Evolutionary conservation across 805 yeast species (phyloP).

Genomic region (Candida ascalaphidarum): DNA sequence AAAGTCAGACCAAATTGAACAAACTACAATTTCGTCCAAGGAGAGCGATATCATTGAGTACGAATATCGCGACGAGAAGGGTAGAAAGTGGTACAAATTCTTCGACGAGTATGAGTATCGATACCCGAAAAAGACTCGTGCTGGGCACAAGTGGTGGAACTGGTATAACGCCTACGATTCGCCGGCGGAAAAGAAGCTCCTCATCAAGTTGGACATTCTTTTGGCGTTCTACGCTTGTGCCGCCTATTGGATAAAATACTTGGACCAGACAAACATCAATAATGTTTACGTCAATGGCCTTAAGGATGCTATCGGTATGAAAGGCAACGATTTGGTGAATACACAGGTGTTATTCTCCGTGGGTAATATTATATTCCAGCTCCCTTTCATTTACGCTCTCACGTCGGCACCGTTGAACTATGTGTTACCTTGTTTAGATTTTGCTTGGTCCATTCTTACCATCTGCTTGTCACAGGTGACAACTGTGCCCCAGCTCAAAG

Average conservation of each 20-base stretch:
- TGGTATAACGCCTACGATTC: constrained; percentile 21
- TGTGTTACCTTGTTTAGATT: constrained; percentile 6
- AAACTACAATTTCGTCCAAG: too few relatives aligned
- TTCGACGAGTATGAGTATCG: constrained; percentile 28
- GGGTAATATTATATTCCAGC: constrained; percentile 16
- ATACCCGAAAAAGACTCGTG: constrained; percentile 7
- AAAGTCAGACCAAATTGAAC: too few relatives aligned
- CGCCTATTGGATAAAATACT: constrained; percentile 23
- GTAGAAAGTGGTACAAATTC: constrained; percentile 25
- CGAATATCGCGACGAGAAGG: constrained; percentile 28
- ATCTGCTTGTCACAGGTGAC: constrained; percentile 11
- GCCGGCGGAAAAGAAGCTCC: constrained; percentile 18
- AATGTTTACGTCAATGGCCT: constrained; percentile 20
- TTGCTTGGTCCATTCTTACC: constrained; percentile 14
- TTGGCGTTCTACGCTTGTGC: constrained; percentile 17
- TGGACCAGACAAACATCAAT: constrained; percentile 13
- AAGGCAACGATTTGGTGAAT: constrained; percentile 19
- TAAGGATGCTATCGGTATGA: constrained; percentile 14
- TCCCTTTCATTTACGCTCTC: constrained; percentile 15
- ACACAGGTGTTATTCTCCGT: constrained; percentile 16
- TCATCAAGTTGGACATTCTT: constrained; percentile 20
- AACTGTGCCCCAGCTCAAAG: constrained; percentile 13
- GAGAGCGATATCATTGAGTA: too few relatives aligned
- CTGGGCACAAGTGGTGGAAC: constrained; percentile 10
- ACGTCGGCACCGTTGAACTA: constrained; percentile 12